Evolutionary conservation across 805 yeast genomes (phyloP).

Genomic region (Schizosaccharomyces osmophilus): DNA sequence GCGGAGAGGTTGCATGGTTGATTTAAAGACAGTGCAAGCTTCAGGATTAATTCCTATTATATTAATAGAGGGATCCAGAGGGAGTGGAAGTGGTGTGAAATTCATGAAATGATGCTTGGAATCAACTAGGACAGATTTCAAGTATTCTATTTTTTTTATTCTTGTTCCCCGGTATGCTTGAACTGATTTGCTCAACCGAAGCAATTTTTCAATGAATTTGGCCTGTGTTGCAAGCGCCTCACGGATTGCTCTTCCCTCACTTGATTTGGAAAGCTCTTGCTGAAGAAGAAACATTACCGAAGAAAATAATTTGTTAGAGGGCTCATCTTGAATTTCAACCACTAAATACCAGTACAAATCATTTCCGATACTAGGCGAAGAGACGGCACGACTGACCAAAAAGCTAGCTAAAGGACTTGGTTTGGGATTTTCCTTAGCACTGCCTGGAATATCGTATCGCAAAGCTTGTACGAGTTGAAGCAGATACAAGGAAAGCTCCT

Average conservation of each 20-base stretch:
- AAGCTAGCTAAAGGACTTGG: slow-evolving; percentile 24
- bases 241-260: slow-evolving; percentile 12
- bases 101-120: slow-evolving; percentile 17
- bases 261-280: slow-evolving; percentile 14
- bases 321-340: slow-evolving; percentile 58
- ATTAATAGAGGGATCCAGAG: slow-evolving; percentile 57
- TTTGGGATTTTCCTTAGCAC: background rate
- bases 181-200: slow-evolving; percentile 37
- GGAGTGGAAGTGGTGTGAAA: slow-evolving; percentile 40
- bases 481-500: slow-evolving; percentile 33
- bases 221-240: slow-evolving; percentile 31
- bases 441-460: slow-evolving; percentile 28
- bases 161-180: slow-evolving; percentile 53
- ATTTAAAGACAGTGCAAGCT: slow-evolving; percentile 68
- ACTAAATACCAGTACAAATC: slow-evolving; percentile 78
- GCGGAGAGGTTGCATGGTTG: slow-evolving; percentile 72
- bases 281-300: slow-evolving; percentile 25
- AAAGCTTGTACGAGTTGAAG: slow-evolving; percentile 81
- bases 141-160: slow-evolving; percentile 42
- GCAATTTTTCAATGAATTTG: slow-evolving; percentile 39
- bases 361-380: slow-evolving; percentile 46
- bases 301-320: slow-evolving; percentile 20
- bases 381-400: slow-evolving; percentile 43
- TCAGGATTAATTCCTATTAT: slow-evolving; percentile 58
- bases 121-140: slow-evolving; percentile 34